Conservation (phyloP, 2,329 filamentous ascomycete genomes). For the Pseudogymnoascus sp. region DNA sequence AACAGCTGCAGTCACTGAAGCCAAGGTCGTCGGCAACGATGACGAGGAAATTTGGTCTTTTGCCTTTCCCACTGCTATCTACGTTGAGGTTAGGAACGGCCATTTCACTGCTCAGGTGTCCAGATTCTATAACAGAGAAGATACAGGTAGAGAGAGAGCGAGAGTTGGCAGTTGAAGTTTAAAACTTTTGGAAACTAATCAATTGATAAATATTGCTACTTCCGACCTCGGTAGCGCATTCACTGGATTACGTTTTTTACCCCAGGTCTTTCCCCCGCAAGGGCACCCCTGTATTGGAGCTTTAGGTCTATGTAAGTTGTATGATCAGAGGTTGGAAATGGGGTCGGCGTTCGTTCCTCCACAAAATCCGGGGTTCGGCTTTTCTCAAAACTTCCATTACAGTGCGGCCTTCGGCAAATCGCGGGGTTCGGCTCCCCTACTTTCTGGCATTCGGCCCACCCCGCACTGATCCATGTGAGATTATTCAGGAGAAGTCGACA, state of each 20-base stretch:
- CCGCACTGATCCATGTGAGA: background rate
- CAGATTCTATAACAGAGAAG: background rate
- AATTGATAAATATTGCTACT: background rate
- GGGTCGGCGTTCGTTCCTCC: background rate
- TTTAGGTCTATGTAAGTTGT: background rate
- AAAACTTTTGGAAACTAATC: background rate
- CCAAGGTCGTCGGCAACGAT: conserved; percentile 38
- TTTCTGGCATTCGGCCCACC: background rate
- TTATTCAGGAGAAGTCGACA: background rate
- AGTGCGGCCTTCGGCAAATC: background rate
- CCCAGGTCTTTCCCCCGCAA: background rate
- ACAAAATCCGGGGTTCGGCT: background rate
- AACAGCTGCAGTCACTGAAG: conserved; percentile 39
- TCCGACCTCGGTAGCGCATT: background rate
- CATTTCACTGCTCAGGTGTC: background rate
- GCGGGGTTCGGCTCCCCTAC: background rate
- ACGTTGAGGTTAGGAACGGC: background rate
- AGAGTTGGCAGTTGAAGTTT: background rate
- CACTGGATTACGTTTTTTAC: background rate
- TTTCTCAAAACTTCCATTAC: background rate
- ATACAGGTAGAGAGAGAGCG: background rate
- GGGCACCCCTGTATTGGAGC: background rate
- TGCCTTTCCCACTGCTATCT: background rate
- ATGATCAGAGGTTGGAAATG: background rate
- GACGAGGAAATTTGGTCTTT: conserved; percentile 34